Evolutionary conservation across 768 basidiomycete species (phyloP).

Genomic region (Russula sp.): DNA sequence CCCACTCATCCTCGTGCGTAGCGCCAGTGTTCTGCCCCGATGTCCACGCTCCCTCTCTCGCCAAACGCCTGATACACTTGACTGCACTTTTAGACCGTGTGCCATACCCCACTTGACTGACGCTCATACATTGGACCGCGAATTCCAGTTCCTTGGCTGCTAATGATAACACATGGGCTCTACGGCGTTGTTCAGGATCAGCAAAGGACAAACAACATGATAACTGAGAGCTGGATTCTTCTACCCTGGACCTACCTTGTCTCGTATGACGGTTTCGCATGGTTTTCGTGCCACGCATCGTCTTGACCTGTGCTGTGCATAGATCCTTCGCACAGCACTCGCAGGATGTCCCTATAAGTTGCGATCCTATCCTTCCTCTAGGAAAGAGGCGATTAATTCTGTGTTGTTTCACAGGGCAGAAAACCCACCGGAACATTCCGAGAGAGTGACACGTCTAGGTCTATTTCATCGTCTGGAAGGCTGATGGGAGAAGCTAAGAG

Average conservation of each 20-base stretch:
- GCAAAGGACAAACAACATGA: not conserved
- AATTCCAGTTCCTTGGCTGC: conserved; percentile 47
- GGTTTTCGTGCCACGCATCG: conserved; percentile 30
- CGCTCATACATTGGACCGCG: conserved; percentile 42
- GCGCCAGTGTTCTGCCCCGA: not conserved
- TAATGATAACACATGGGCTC: conserved; percentile 37
- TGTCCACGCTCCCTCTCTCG: not conserved
- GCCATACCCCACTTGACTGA: conserved; percentile 45
- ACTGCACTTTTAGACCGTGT: conserved; percentile 20
- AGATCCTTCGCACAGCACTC: conserved; percentile 36
- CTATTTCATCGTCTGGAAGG: conserved; percentile 31
- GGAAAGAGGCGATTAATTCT: not conserved
- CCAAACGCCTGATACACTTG: conserved; percentile 3
- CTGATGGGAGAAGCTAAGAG: conserved; percentile 14
- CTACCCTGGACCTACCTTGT: conserved; percentile 11
- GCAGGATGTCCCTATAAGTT: conserved; percentile 37
- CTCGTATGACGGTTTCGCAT: conserved; percentile 27
- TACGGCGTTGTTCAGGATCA: conserved; percentile 23
- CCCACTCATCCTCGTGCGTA: conserved; percentile 1
- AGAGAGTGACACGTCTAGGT: conserved; percentile 38
- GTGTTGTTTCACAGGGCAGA: not conserved
- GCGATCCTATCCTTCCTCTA: conserved; percentile 20
- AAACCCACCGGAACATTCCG: conserved; percentile 39
- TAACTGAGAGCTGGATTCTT: not conserved
- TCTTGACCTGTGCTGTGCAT: conserved; percentile 25